Percentiles rank a stretch among this genome's conserved stretches.
These are phyloP conservation scores for Zygnema cylindricum DNA, from an alignment of 139 green algal species.

Conservation along the genomic window DNA sequence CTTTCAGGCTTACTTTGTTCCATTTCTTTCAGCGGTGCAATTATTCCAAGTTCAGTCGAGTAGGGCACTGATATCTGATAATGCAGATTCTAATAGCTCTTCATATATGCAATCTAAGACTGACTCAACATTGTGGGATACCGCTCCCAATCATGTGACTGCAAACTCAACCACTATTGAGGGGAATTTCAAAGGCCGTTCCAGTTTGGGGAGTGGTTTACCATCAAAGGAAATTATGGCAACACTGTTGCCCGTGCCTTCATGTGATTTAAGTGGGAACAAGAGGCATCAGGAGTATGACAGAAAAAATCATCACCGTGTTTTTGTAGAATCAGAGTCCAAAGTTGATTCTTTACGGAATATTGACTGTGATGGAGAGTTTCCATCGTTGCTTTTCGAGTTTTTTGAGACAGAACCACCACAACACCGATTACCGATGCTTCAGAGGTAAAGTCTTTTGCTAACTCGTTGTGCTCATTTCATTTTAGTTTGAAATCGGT, in stretches of 20 bases:
- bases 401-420: conserved; percentile 46
- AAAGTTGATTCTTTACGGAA: not conserved
- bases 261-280: not conserved
- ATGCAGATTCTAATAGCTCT: too few relatives aligned
- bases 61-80: too few relatives aligned
- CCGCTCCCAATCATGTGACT: too few relatives aligned
- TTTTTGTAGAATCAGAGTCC: not conserved
- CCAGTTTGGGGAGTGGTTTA: not conserved
- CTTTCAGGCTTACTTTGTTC: conserved; percentile 42
- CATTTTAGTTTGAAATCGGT: not conserved
- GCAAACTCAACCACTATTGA: too few relatives aligned
- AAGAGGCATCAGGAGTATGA: not conserved
- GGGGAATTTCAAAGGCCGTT: too few relatives aligned
- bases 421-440: conserved; percentile 32
- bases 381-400: conserved; percentile 27
- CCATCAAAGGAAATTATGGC: not conserved
- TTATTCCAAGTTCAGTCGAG: conserved; percentile 24
- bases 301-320: not conserved
- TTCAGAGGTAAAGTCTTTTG: not conserved
- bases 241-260: not conserved
- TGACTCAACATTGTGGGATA: too few relatives aligned
- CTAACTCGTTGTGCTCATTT: too few relatives aligned
- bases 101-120: too few relatives aligned
- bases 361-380: not conserved
- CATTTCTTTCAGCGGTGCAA: conserved; percentile 41